Evolutionary conservation across 208 protist genomes (phyloP), one percentile per base, ranked within the genome.

Genomic region (Vickermania ingenoplastis): DNA sequence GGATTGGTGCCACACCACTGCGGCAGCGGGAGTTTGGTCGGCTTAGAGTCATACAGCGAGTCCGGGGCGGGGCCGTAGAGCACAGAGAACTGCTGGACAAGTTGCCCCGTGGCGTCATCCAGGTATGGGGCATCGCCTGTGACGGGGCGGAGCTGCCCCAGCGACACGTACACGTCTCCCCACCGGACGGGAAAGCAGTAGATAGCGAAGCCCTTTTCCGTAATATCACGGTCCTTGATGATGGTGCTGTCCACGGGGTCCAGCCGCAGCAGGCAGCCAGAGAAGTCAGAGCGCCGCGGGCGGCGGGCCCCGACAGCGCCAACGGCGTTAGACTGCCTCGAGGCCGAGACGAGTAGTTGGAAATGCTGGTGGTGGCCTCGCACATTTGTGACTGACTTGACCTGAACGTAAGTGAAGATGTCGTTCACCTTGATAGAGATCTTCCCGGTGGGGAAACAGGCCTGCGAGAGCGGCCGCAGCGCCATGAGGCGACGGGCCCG

Each of bases 181-280:
- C 70, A 86, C 24, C 36, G n/a, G 36, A 69, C 61, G 27, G 80
- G 80, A 24, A 64, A 36, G 45, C 65, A 72, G 31, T 67, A 65
- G 31, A 86, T 58, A 22, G 69, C 58, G 41, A 77, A 78, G 0
- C 80, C 80, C 36, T 86, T 86, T 11, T 67, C 60, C 31, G 73
- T 76, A 3, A 81, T 54, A 56, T 86, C 80, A 41, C 68, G 54
- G 62, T 86, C 80, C 21, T 17, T 69, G 41, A 59, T 48, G 41
- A 79, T 59, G 22, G 31, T 13, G 28, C 55, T 27, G 53, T 14
- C 17, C 29, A 57, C 59, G 23, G 64, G 59, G 1, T 53, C 31
- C 54, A 77, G 41, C 3, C 30, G 52, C 24, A 79, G 48, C 48
- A 74, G 59, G 50, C 67, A 79, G 24, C 79, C 75, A 11, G 75